Base-by-base conservation (phyloP, 106 monocot genomes). In the Hemerocallis citrina region DNA sequence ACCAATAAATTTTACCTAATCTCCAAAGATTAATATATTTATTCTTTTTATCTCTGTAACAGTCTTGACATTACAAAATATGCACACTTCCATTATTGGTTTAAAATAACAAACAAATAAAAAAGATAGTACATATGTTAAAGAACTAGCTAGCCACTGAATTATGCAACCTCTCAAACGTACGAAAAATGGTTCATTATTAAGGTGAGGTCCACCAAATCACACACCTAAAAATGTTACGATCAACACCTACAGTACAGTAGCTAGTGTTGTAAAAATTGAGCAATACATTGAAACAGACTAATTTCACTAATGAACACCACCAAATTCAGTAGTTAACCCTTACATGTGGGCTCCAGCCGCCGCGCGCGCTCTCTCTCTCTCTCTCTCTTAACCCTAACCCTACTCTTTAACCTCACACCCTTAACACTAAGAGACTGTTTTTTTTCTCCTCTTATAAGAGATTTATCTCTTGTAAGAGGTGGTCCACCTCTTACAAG, bases 261-360 rank as follows among this genome's bases (percentile, higher is more conserved):
- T n/a, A n/a, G n/a, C n/a, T n/a, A n/a, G n/a, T n/a, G n/a, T n/a
- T n/a, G n/a, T n/a, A n/a, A n/a, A n/a, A n/a, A n/a, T n/a, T n/a
- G n/a, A n/a, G n/a, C n/a, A n/a, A n/a, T n/a, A n/a, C n/a, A n/a
- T n/a, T n/a, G n/a, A n/a, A n/a, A n/a, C n/a, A n/a, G n/a, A n/a
- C n/a, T n/a, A n/a, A n/a, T n/a, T n/a, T n/a, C n/a, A n/a, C n/a
- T n/a, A n/a, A n/a, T n/a, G n/a, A n/a, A n/a, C n/a, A n/a, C n/a
- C n/a, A n/a, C n/a, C n/a, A n/a, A n/a, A n/a, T n/a, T n/a, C n/a
- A n/a, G n/a, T n/a, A n/a, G n/a, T n/a, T n/a, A n/a, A n/a, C n/a
- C n/a, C n/a, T n/a, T n/a, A n/a, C n/a, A 52, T 10, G 31, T 54
- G 42, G 39, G 60, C 0, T 44, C 62, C 62, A 41, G n/a, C 24